Evolutionary conservation across 2,329 filamentous ascomycete genomes (phyloP), one percentile per base, ranked within the genome.

Genomic region (Xylaria multiplex): DNA sequence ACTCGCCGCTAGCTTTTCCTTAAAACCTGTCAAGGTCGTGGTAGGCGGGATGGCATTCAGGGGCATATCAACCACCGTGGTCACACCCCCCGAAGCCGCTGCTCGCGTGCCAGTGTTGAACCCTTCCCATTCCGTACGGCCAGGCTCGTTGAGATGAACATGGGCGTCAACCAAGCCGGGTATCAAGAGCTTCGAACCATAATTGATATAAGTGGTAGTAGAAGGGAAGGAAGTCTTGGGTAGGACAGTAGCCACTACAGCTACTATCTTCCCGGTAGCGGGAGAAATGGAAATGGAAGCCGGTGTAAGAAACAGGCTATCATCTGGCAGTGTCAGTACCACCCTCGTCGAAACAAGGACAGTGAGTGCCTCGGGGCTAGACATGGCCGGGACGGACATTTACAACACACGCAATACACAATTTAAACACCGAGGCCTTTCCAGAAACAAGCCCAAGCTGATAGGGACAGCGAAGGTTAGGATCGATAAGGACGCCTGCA

Each of bases 21-120:
- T 84, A 71, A 99, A 86, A 6, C 91, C 93, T 19, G 84, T 83
- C 2, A 98, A 85, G 0, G 95, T 98, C 9, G 95, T 98, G 0
- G 96, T 99, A 0, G 96, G 96, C 42, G 96, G 96, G 60, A 99
- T 97, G 55, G 95, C 93, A 80, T 99, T 99, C 68, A 98, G 81
- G 40, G 96, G 96, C 96, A 99, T 99, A 80, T 98, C 96, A 75
- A 99, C 84, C 9, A 99, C 93, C 0, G 96, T 98, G 4, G 96
- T 99, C 30, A 98, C 96, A 73, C 96, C 96, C 46, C 96, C 96
- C 73, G 95, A 96, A 11, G 96, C 96, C 3, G 96, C 96, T 40
- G 96, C 96, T 73, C 92, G 88, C 27, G 96, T 98, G 55, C 96
- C 96, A 0, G 94, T 97, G 83, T 91, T 92, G 83, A 99, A 99